phyloP scores from a whole-genome alignment of 1,139 yeast species.

The Pneumocystis jirovecii region DNA sequence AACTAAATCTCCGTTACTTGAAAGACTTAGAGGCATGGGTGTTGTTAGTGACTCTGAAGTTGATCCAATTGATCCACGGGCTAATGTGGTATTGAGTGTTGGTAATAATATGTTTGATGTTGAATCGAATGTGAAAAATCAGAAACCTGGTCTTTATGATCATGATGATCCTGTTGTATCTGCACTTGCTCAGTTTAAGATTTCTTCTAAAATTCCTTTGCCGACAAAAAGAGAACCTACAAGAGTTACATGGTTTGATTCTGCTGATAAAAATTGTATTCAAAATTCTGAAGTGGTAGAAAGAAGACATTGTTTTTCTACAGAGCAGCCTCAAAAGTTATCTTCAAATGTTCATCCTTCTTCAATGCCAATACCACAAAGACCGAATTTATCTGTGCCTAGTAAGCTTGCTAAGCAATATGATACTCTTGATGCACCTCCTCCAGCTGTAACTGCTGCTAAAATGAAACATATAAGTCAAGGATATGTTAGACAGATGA shows the following conservation, averaged over 20 bases:
- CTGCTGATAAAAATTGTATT: background rate
- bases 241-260: background rate
- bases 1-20: background rate
- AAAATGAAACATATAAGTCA: constrained; percentile 23
- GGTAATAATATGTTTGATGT: constrained; percentile 25
- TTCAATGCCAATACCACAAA: background rate
- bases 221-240: constrained; percentile 1
- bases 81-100: constrained; percentile 18
- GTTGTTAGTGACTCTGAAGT: background rate
- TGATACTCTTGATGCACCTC: constrained; percentile 11
- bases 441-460: constrained; percentile 23
- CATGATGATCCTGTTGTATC: constrained; percentile 37
- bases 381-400: background rate
- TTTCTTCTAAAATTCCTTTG: background rate
- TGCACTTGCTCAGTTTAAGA: constrained; percentile 48
- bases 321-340: background rate
- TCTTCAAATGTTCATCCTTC: background rate
- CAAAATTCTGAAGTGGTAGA: background rate
- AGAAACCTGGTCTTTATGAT: background rate
- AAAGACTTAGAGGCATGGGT: background rate
- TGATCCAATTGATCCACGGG: constrained; percentile 10
- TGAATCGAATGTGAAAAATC: constrained; percentile 9
- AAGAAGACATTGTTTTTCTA: background rate
- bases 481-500: constrained; percentile 20
- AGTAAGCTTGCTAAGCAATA: background rate